Percentiles rank a stretch among this genome's conserved stretches.
phyloP scores from a whole-genome alignment of 176 grass and related monocot species.

The Areca catechu region DNA sequence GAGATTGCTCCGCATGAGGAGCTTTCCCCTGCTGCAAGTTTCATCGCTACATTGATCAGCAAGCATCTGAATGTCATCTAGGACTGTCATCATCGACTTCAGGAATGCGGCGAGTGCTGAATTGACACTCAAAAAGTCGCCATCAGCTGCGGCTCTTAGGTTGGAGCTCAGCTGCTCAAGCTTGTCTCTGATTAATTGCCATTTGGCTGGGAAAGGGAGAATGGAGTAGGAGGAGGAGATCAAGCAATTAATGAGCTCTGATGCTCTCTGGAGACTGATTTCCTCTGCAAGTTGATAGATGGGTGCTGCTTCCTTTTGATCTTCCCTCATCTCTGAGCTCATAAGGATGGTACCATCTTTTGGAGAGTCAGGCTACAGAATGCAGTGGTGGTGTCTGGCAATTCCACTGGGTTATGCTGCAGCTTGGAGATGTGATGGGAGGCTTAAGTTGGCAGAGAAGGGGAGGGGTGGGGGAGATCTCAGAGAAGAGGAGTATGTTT shows the following conservation, averaged over 20 bases:
- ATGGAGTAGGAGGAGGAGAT: conserved; percentile 46
- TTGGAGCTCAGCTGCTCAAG: conserved; percentile 44
- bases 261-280: conserved; percentile 18
- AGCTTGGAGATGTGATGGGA: too few species aligned
- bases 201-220: conserved; percentile 58
- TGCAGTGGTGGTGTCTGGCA: conserved; percentile 11
- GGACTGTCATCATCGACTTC: conserved; percentile 21
- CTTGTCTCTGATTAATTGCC: conserved; percentile 69
- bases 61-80: conserved; percentile 31
- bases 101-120: conserved; percentile 25
- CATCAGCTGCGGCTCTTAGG: conserved; percentile 18
- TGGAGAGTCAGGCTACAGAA: neutral
- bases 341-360: neutral
- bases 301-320: neutral
- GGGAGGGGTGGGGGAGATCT: too few species aligned
- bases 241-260: conserved; percentile 37
- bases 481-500: conserved; percentile 3
- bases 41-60: conserved; percentile 40
- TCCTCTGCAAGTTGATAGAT: neutral
- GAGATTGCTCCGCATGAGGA: conserved; percentile 68
- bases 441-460: too few species aligned
- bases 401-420: too few species aligned
- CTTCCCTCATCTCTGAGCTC: conserved; percentile 37
- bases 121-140: neutral
- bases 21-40: conserved; percentile 56